Evolutionary conservation across 192 early-diverging fungal genomes (phyloP).

Genomic region (Thamnidium elegans): DNA sequence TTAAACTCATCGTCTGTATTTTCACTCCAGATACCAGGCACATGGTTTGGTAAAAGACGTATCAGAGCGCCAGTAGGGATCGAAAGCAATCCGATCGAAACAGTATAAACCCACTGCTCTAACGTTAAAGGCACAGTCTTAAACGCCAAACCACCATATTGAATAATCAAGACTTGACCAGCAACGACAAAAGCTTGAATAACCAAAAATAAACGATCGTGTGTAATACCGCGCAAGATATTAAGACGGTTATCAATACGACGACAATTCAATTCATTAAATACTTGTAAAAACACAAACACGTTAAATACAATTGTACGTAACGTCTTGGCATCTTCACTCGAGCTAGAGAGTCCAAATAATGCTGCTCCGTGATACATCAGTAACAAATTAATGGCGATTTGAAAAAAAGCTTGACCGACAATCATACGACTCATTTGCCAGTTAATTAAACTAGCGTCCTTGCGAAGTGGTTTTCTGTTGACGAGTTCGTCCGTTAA

Average conservation of each 20-base stretch:
- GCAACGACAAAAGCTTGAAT: constrained; percentile 71
- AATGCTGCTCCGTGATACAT: constrained; percentile 55
- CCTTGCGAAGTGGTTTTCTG: constrained; percentile 71
- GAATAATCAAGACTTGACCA: constrained; percentile 79
- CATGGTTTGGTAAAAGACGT: constrained; percentile 62
- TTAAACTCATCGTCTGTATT: constrained; percentile 42
- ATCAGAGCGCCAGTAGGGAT: constrained; percentile 69
- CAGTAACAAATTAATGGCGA: constrained; percentile 65
- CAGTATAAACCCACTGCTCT: constrained; percentile 72
- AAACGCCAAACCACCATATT: constrained; percentile 86
- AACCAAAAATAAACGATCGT: constrained; percentile 75
- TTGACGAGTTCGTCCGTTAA: constrained; percentile 81
- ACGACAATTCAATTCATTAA: constrained; percentile 93
- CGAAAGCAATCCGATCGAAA: constrained; percentile 75
- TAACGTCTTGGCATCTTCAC: constrained; percentile 43
- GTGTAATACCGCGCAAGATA: constrained; percentile 76
- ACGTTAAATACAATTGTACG: constrained; percentile 91
- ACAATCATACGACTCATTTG: constrained; percentile 93
- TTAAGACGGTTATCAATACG: constrained; percentile 78
- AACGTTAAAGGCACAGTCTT: constrained; percentile 64
- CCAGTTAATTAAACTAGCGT: constrained; percentile 78
- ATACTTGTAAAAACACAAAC: constrained; percentile 93
- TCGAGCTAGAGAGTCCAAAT: constrained; percentile 51
- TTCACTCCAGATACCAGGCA: constrained; percentile 15
- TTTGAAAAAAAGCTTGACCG: constrained; percentile 89